phyloP scores from a whole-genome alignment of 2,329 filamentous ascomycete species.

The Alternaria solani region DNA sequence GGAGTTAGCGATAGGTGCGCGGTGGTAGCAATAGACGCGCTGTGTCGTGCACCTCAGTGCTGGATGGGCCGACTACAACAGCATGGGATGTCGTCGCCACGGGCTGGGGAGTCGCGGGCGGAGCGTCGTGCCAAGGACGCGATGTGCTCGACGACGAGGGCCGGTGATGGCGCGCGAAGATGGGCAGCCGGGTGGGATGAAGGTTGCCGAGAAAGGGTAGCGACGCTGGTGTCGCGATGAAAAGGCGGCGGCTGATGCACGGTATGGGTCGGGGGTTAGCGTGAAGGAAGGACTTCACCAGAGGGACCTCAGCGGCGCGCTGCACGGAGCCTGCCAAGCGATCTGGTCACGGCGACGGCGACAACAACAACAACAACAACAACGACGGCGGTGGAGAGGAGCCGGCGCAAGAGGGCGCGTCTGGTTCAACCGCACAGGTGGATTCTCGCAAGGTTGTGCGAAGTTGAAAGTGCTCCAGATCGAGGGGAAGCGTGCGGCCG shows the following conservation, averaged over 20 bases:
- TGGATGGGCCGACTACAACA: conserved; percentile 31
- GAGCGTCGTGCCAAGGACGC: conserved; percentile 22
- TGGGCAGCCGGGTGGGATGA: conserved; percentile 11
- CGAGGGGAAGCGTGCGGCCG: conserved; percentile 15
- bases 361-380: conserved; percentile 12
- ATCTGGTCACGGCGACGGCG: conserved; percentile 17
- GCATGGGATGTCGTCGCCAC: conserved; percentile 45
- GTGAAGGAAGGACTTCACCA: conserved; percentile 23
- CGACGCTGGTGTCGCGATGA: conserved; percentile 21
- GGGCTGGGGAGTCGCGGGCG: conserved; percentile 25
- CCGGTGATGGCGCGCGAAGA: conserved; percentile 16
- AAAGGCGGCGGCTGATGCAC: conserved; percentile 29
- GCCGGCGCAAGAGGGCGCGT: conserved; percentile 15
- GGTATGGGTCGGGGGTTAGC: conserved; percentile 22
- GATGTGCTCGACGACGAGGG: conserved; percentile 4
- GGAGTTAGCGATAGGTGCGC: conserved; percentile 25
- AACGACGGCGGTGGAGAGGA: conserved; percentile 7
- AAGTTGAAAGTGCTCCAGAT: conserved; percentile 9
- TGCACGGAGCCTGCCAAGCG: conserved; percentile 18
- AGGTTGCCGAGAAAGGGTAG: conserved; percentile 14
- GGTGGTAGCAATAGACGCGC: conserved; percentile 20
- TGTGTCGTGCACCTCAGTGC: conserved; percentile 39
- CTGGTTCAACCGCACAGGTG: conserved; percentile 1
- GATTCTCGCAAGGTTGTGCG: conserved; percentile 3
- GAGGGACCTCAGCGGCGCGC: conserved; percentile 17